Base-by-base conservation (phyloP, 495 filamentous ascomycete species). In the Gamarada debralockiae region DNA sequence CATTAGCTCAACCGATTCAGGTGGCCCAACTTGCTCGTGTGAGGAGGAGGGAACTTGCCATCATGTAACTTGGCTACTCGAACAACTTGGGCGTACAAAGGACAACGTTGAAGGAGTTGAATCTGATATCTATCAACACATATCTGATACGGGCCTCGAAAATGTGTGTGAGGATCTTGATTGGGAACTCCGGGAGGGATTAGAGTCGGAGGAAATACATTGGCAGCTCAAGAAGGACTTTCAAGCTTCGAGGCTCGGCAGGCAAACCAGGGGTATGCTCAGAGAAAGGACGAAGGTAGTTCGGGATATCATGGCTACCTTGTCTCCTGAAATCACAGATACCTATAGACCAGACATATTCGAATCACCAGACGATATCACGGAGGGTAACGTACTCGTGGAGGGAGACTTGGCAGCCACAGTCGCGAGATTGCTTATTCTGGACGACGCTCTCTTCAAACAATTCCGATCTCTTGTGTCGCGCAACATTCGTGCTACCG, bases 301-400 rank as follows among this genome's bases (percentile, higher is more conserved):
- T 29, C 50, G 61, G 3, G 61, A 64, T 46, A 64, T 64, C 10
- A 53, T 64, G 55, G 61, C 57, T 10, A 52, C 58, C n/a, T 43
- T 61, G 5, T 61, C 57, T 2, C 22, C 48, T 8, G 12, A 34
- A 2, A 25, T 38, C 8, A 39, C 38, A 2, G 61, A 61, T 3
- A 57, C 58, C 15, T 64, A 56, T 41, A 31, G 55, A 22, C 5
- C 14, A 8, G 58, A 61, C 21, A 55, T 64, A 12, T 64, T 64
- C 43, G 51, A 55, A 12, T 20, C 22, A 12, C 18, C 22, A 9
- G 47, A 59, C 17, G 61, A 58, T 12, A 20, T 58, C 14, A 34
- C 57, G 9, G 20, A 31, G 13, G 43, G 42, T 3, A n/a, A 45
- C n/a, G 42, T 53, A 1, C 38, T 42, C 21, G 34, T 48, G 6